Evolutionary conservation across 768 basidiomycete species (phyloP), one percentile per base, ranked within the genome.

Genomic region (Suillus variegatus): DNA sequence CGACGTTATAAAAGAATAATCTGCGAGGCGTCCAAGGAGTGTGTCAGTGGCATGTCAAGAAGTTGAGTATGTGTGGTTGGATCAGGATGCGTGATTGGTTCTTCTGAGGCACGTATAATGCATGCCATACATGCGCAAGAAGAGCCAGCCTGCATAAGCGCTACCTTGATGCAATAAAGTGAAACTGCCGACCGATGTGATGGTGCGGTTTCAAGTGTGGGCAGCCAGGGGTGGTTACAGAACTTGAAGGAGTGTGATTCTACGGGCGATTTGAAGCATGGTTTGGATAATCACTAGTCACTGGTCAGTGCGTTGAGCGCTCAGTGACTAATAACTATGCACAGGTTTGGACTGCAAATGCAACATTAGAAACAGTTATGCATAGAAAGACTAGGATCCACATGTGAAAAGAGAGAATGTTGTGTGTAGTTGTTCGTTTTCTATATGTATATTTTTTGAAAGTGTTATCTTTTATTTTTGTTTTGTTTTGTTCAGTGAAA

Each of bases 1-100:
- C 92, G 10, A 38, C 10, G 9, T 81, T 98, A 57, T 99, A 95
- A 96, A 99, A 98, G 78, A 96, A 98, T 80, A 95, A 93, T 75
- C 78, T 97, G 72, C 92, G 91, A 73, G 93, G 93, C 20, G 82
- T 84, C n/a, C 99, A 95, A 25, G 93, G 97, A 99, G 77, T 96
- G 95, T 74, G 94, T 99, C 64, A 95, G 91, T 71, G 95, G 98
- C 72, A 89, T 97, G 86, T 90, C 89, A 66, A 94, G 93, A 66
- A 94, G 93, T 74, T 95, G 83, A 70, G 57, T 57, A 20, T 43
- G 44, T 64, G 25, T 40, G 52, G 20, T 61, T 57, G n/a, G 22
- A 40, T 25, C 56, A 22, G 22, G 32, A 57, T 40, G 56, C 49
- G 49, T 25, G 49, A 16, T 9, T 54, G 51, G 51, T 18, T 51